These are phyloP conservation scores for Pochonia chlamydosporia DNA, from an alignment of 2,329 filamentous ascomycete genomes.

Conservation along the genomic window DNA sequence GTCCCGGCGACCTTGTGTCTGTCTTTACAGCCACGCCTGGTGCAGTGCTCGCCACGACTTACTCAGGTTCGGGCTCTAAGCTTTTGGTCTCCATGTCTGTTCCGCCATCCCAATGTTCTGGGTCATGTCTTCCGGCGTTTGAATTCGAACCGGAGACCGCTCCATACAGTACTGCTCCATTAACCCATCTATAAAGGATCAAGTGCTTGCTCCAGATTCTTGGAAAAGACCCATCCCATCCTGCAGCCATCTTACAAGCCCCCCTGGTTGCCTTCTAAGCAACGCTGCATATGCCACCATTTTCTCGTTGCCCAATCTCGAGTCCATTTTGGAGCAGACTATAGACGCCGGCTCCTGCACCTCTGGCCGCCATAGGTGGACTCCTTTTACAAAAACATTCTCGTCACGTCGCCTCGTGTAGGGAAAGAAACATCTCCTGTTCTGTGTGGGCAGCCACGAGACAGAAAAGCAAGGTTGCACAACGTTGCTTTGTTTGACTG, in stretches of 20 bases:
- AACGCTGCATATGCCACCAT: background rate
- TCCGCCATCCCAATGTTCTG: background rate
- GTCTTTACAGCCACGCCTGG: conserved; percentile 1
- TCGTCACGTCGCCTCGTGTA: background rate
- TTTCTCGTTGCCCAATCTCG: background rate
- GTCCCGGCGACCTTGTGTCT: conserved; percentile 1
- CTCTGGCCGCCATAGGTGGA: background rate
- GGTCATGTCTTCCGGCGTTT: background rate
- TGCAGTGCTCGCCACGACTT: background rate
- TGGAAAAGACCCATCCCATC: background rate
- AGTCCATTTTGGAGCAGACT: background rate
- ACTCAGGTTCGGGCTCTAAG: background rate
- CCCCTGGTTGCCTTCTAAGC: background rate
- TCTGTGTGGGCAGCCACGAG: background rate
- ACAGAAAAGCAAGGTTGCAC: background rate
- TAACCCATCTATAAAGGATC: conserved; percentile 6
- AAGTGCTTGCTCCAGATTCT: conserved; percentile 3
- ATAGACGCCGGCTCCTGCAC: background rate
- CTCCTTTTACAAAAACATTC: background rate
- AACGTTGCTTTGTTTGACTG: background rate
- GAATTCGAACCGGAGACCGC: no score
- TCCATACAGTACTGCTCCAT: no score
- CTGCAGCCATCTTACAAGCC: conserved; percentile 1
- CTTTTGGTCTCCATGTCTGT: background rate
- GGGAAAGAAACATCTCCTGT: background rate